phyloP scores from a whole-genome alignment of 1,284 basidiomycete genomes.

The Chondrostereum purpureum region DNA sequence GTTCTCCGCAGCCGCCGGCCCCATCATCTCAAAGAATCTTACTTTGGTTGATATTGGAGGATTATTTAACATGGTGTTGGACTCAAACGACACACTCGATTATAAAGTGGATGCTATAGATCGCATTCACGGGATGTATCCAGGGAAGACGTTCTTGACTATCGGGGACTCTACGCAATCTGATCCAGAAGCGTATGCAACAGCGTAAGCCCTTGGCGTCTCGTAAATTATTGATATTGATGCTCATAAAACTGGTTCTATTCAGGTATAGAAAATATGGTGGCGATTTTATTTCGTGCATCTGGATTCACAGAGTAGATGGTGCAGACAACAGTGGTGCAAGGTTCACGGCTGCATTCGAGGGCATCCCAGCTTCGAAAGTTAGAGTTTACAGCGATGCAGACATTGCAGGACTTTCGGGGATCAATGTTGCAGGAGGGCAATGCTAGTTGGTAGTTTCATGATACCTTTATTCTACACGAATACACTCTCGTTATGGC shows the following conservation, averaged over 20 bases:
- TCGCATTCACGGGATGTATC: slow-evolving; percentile 30
- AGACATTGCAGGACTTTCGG: slow-evolving; percentile 22
- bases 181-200: slow-evolving; percentile 26
- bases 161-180: slow-evolving; percentile 35
- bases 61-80: not conserved
- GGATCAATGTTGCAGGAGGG: slow-evolving; percentile 25
- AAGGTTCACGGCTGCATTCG: slow-evolving; percentile 25
- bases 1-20: slow-evolving; percentile 3
- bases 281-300: slow-evolving; percentile 14
- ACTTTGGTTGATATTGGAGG: not conserved
- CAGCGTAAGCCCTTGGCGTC: not conserved
- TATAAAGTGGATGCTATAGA: slow-evolving; percentile 30
- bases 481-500: too few relatives aligned
- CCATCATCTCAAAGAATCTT: slow-evolving; percentile 4
- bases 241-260: too few relatives aligned
- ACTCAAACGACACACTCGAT: not conserved
- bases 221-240: not conserved
- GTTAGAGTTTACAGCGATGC: slow-evolving; percentile 22
- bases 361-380: slow-evolving; percentile 20
- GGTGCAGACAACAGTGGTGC: slow-evolving; percentile 25
- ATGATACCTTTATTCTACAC: too few relatives aligned
- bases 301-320: slow-evolving; percentile 23
- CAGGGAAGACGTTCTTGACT: slow-evolving; percentile 30
- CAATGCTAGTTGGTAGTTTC: slow-evolving; percentile 20
- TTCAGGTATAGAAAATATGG: slow-evolving; percentile 28